Percentiles rank a stretch among this genome's conserved stretches.
Evolutionary conservation across 306 rosid species (phyloP).

Genomic region (Fragaria nilgerrensis): DNA sequence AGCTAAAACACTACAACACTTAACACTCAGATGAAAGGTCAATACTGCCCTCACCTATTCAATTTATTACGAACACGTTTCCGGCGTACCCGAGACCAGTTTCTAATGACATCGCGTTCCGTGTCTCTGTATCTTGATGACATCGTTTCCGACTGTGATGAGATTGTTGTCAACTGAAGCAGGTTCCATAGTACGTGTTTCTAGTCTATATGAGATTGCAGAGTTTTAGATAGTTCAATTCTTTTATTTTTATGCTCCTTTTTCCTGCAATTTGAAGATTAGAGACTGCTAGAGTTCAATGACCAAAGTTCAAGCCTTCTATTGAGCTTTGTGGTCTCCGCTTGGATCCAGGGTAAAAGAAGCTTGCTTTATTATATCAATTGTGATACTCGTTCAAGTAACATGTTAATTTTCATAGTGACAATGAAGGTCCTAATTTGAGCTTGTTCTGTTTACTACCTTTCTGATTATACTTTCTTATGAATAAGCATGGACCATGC

Average conservation of each 20-base stretch:
- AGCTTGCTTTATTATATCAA: slow-evolving; percentile 18
- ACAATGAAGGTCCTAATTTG: neutral
- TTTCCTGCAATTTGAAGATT: slow-evolving; percentile 19
- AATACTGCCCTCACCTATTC: no score
- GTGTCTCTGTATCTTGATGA: no score
- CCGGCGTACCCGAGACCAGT: no score
- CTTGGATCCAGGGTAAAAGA: slow-evolving; percentile 19
- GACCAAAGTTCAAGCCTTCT: slow-evolving; percentile 54
- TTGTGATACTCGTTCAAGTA: slow-evolving; percentile 4
- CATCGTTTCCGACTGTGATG: no score
- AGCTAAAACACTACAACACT: no score
- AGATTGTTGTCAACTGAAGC: no score
- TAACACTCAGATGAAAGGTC: no score
- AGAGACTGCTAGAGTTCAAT: slow-evolving; percentile 30
- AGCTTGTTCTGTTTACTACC: neutral
- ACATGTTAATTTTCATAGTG: neutral
- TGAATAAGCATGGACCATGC: neutral
- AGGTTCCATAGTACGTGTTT: no score
- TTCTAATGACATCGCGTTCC: no score
- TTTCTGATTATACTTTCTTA: neutral
- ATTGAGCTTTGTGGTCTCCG: slow-evolving; percentile 45
- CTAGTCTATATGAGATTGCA: no score
- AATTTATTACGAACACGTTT: no score
- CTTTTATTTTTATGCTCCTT: slow-evolving; percentile 20
- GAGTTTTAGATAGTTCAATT: no score